Percentiles rank a stretch among this genome's conserved stretches.
phyloP scores from a whole-genome alignment of 257 asterid species.

The Solanum sejunctum region DNA sequence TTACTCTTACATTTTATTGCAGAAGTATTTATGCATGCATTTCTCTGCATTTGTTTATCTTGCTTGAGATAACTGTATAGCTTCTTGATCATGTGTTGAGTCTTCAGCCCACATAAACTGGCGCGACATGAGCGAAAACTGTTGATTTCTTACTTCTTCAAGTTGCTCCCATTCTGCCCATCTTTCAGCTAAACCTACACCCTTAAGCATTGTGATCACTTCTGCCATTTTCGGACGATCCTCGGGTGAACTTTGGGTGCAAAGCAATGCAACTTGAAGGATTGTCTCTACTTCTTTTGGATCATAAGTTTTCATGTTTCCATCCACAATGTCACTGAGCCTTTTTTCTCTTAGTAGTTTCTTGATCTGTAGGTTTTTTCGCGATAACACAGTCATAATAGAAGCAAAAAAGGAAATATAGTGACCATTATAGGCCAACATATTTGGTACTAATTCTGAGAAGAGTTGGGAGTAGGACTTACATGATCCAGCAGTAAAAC shows the following conservation, averaged over 20 bases:
- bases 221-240: constrained; percentile 76
- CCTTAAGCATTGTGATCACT: constrained; percentile 66
- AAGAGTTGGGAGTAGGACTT: constrained; percentile 7
- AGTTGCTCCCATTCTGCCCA: constrained; percentile 96
- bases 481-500: constrained; percentile 85
- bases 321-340: constrained; percentile 56
- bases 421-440: too few relatives aligned
- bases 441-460: background rate
- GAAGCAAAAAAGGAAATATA: background rate
- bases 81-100: constrained; percentile 66
- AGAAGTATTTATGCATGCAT: background rate
- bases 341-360: constrained; percentile 61
- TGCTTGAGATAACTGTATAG: constrained; percentile 75
- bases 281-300: constrained; percentile 52
- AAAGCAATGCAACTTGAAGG: constrained; percentile 76
- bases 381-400: background rate
- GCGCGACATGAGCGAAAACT: constrained; percentile 36
- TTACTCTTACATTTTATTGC: background rate
- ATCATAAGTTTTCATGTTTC: constrained; percentile 34
- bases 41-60: constrained; percentile 15
- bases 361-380: constrained; percentile 36
- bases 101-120: constrained; percentile 69
- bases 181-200: constrained; percentile 66
- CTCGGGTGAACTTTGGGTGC: constrained; percentile 73
- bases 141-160: constrained; percentile 44